Conservation (phyloP, 805 yeast species). For the Pichia cabralensis region DNA sequence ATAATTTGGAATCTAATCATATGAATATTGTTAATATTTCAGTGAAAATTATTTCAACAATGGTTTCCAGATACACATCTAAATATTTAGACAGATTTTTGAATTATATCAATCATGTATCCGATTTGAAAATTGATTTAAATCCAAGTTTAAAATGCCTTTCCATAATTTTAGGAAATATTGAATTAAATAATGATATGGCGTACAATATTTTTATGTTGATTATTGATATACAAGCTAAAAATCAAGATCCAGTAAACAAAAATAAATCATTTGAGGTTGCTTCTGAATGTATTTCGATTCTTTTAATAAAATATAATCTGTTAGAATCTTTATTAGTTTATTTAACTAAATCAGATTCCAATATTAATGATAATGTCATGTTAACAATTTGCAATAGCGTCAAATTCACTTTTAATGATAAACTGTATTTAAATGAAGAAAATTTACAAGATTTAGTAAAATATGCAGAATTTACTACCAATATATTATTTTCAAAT, state of each 20-base stretch:
- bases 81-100: conserved; percentile 32
- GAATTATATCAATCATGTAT: conserved; percentile 9
- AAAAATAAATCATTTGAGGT: conserved; percentile 11
- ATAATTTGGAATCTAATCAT: conserved; percentile 19
- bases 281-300: conserved; percentile 20
- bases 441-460: conserved; percentile 10
- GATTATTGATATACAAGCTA: conserved; percentile 4
- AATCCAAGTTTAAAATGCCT: conserved; percentile 11
- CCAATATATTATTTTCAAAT: conserved; percentile 22
- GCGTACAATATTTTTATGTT: conserved; percentile 3
- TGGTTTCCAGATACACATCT: conserved; percentile 31
- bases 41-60: conserved; percentile 43
- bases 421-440: conserved; percentile 8
- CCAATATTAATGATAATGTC: conserved; percentile 6
- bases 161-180: conserved; percentile 7
- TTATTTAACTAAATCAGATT: conserved; percentile 9
- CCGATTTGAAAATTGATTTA: conserved; percentile 1
- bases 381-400: conserved; percentile 21
- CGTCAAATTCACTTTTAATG: conserved; percentile 19
- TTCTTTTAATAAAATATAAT: conserved; percentile 12
- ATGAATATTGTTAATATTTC: conserved; percentile 34
- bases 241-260: neutral
- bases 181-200: conserved; percentile 1
- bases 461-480: conserved; percentile 18
- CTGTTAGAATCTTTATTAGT: conserved; percentile 11